These are phyloP conservation scores for Piper longum DNA, from an alignment of 164 flowering plant species.

Conservation along the genomic window DNA sequence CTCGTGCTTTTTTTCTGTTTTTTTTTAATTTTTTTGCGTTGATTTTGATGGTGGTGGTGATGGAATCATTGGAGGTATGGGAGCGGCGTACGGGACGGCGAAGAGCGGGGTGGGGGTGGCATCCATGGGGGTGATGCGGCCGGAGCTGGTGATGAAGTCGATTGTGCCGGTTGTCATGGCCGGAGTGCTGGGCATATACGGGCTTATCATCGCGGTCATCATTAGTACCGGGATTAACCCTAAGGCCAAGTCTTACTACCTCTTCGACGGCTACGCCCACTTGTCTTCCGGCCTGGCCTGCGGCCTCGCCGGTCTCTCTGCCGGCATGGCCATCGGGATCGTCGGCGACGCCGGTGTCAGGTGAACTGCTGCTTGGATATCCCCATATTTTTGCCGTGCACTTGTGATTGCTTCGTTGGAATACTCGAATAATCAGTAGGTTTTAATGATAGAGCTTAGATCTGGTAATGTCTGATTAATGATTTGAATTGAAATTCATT, in stretches of 20 bases:
- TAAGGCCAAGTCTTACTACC: too few species aligned
- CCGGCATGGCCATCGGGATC: too few species aligned
- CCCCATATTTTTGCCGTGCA: conserved; percentile 67
- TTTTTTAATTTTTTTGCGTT: background rate
- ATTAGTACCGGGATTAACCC: conserved; percentile 89
- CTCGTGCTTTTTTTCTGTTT: conserved; percentile 2
- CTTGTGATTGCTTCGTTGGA: conserved; percentile 79
- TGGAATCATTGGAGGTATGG: conserved; percentile 76
- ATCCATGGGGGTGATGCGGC: conserved; percentile 91
- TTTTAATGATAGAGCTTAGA: conserved; percentile 76
- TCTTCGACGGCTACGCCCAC: too few species aligned
- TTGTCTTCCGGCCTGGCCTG: too few species aligned
- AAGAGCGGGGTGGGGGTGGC: conserved; percentile 30
- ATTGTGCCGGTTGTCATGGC: conserved; percentile 91
- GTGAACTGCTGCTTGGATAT: conserved; percentile 69
- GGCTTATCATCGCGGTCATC: conserved; percentile 40
- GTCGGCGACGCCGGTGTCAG: conserved; percentile 27
- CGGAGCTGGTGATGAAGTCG: conserved; percentile 20
- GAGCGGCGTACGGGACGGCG: conserved; percentile 5
- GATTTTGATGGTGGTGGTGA: background rate
- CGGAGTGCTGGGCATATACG: conserved; percentile 48
- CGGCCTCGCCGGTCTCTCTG: too few species aligned
- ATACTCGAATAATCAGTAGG: conserved; percentile 88
- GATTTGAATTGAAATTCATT: background rate
- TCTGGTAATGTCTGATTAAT: conserved; percentile 26